Evolutionary conservation across 257 asterid species (phyloP), one percentile per base, ranked within the genome.

Genomic region (Nicotiana obtusifolia): DNA sequence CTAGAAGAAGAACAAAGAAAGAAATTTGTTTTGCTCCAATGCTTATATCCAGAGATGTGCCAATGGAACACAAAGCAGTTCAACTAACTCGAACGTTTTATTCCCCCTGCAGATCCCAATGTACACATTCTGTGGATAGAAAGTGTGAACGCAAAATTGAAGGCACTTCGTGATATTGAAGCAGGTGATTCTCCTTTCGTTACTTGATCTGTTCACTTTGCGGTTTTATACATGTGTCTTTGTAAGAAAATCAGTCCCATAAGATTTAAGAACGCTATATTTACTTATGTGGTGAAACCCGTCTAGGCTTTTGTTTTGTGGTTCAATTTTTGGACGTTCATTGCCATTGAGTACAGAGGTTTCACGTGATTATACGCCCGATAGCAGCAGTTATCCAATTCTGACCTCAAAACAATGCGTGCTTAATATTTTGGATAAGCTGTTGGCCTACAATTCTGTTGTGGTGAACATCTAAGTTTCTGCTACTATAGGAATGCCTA

Each of bases 111-210:
- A 94, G 98, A 94, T 85, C 98, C 98, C 49, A 94, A 94, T 86
- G 92, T 86, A 28, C 95, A 94, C 83, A 89, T 94, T 33, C 65
- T 90, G 54, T 94, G 98, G 98, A 83, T 83, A 9, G 90, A 93
- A 76, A 91, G 86, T 78, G 93, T 83, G 77, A 90, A 89, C 75
- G 89, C 91, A 75, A 88, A 87, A 86, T 81, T 93, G 67, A 87
- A 87, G 87, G 95, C 95, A 82, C 95, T 93, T 77, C 90, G 93
- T 30, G 95, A 90, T 80, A 93, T 93, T 77, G 91, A 90, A 89
- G 80, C 85, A 93, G 97, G 98, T 94, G 61, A 35, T 26, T 84
- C 77, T 78, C 35, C 64, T 77, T 59, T 47, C 41, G 61, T 78
- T 66, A 79, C 59, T 11, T 53, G 5, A 59, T 65, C 30, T 81